These are phyloP conservation scores for Paramecium pentaurelia DNA, from an alignment of 73 alveolate species.

Conservation along the genomic window DNA sequence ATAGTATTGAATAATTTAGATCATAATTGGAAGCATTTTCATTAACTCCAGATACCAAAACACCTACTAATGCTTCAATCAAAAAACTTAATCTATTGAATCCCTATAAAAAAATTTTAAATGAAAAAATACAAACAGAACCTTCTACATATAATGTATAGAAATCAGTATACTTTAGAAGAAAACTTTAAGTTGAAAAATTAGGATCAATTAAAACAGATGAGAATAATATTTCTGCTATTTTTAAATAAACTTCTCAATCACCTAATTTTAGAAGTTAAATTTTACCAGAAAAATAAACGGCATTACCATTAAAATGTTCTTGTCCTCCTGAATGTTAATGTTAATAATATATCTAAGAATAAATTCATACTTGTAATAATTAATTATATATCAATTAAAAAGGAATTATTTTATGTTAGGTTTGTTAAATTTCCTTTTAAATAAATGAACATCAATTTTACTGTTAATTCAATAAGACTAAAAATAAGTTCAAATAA, in stretches of 20 bases:
- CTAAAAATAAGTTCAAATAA: not conserved
- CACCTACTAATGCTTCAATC: not conserved
- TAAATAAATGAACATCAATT: not conserved
- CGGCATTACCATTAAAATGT: not conserved
- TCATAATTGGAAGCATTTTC: not conserved
- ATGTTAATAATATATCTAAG: not conserved
- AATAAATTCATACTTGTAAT: not conserved
- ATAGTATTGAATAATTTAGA: not conserved
- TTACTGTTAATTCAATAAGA: not conserved
- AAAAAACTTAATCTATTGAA: not conserved
- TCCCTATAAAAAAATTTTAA: not conserved
- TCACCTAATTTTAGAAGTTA: not conserved
- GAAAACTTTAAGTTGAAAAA: not conserved
- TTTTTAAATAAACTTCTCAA: not conserved
- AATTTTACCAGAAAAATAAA: not conserved
- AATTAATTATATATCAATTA: not conserved
- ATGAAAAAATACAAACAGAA: not conserved
- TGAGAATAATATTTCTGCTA: not conserved
- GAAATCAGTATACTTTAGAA: not conserved
- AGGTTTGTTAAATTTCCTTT: not conserved
- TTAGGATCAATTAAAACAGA: not conserved
- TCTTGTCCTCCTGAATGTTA: not conserved
- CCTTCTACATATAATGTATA: not conserved
- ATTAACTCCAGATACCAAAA: not conserved
- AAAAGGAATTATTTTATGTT: not conserved